Evolutionary conservation across 1,139 yeast species (phyloP).

Genomic region (Hyphopichia burtonii): DNA sequence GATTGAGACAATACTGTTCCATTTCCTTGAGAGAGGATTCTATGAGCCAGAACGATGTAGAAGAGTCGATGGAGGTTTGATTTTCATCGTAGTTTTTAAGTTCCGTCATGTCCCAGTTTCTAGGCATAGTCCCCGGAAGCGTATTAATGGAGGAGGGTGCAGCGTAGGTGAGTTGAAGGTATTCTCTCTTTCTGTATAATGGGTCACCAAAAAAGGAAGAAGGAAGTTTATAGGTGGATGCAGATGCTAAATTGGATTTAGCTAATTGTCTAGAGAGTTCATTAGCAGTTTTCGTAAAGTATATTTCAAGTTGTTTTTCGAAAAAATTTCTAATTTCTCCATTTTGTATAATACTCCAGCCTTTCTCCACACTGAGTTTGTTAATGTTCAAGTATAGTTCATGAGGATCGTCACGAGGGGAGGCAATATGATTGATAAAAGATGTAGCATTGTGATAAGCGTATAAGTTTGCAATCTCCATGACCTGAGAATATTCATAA

Average conservation of each 20-base stretch:
- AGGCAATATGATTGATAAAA: not conserved
- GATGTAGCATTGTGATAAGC: constrained; percentile 1
- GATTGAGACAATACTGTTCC: constrained; percentile 27
- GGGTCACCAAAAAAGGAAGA: not conserved
- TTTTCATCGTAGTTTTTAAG: not conserved
- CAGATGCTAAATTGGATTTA: constrained; percentile 9
- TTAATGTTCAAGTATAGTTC: constrained; percentile 7
- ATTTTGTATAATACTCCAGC: constrained; percentile 23
- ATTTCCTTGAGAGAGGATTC: constrained; percentile 29
- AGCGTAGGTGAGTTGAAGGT: not conserved
- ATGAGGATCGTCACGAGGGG: not conserved
- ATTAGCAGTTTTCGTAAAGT: not conserved
- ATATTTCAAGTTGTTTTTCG: not conserved
- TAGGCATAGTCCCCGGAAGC: not conserved
- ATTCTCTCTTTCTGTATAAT: not conserved
- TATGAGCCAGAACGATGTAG: constrained; percentile 24
- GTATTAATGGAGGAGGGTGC: not conserved
- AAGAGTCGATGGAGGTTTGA: not conserved
- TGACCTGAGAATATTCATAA: constrained; percentile 31
- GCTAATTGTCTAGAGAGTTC: not conserved
- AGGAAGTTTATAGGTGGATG: constrained; percentile 11
- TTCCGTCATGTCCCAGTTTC: not conserved
- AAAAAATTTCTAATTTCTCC: not conserved
- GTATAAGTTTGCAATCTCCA: constrained; percentile 26
- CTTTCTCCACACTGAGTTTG: constrained; percentile 22